Evolutionary conservation across 1,284 basidiomycete species (phyloP), one percentile per base, ranked within the genome.

Genomic region (Malassezia caprae): DNA sequence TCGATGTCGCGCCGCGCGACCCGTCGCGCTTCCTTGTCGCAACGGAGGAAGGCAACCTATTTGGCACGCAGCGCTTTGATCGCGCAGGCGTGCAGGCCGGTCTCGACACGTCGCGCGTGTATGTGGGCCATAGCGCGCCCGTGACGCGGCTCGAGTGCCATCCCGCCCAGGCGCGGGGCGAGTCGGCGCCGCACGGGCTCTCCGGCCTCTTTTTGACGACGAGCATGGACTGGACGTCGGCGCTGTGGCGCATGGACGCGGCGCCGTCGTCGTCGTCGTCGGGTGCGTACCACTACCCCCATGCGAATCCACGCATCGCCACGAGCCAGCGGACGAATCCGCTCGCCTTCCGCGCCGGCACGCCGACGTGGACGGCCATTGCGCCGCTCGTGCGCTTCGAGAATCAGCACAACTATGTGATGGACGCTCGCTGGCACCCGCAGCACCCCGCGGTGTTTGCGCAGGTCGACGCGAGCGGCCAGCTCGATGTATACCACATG

Each of bases 371-470:
- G 56, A 24, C 48, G 28, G 19, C 54, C 15, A 48, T 54, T 1
- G 19, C 31, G 11, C 52, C 58, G 13, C 44, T 58, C 19, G 34
- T 28, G 24, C 55, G 55, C 44, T 57, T 57, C 37, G 55, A 57
- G 31, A 50, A 48, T 30, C 43, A 51, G 45, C 44, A 47, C 8
- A 50, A 57, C 45, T 96, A 96, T 73, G 89, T 98, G n/a, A 96
- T 94, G 76, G 93, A 96, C 76, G 90, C 90, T 46, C 86, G 85
- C 72, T 99, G 94, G 94, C 91, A 96, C 75, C 90, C 91, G 1
- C 79, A 82, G 24, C 91, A 98, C 75, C 94, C 94, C 4, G 89
- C 90, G 0, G 60, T 94, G 40, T 99, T 98, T 74, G 93, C 87
- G 13, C 84, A 83, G 4, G 94, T 90, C 1, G 91, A 98, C 75